Conservation (phyloP, 1,284 basidiomycete species). For the Malassezia caprae region DNA sequence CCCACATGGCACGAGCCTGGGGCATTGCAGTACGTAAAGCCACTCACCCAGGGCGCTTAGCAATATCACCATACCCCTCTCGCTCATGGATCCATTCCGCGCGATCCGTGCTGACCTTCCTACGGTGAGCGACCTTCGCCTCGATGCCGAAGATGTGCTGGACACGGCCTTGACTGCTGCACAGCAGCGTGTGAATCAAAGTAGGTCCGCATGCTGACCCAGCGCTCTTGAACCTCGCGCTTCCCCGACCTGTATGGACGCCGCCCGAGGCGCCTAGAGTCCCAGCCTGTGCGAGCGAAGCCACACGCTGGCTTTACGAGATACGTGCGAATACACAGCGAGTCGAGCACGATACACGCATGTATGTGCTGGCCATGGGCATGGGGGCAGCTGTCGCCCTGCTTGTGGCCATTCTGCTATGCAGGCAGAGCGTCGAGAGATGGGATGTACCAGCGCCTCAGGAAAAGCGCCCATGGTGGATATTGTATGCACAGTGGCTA, state of each 20-base stretch:
- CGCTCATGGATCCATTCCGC: slow-evolving; percentile 7
- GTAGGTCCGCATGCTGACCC: background rate
- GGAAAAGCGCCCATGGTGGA: background rate
- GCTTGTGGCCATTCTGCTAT: background rate
- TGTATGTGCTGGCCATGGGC: background rate
- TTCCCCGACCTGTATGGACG: background rate
- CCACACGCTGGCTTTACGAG: background rate
- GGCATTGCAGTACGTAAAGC: slow-evolving; percentile 4
- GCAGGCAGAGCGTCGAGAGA: background rate
- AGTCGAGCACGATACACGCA: background rate
- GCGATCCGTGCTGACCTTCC: slow-evolving; percentile 1
- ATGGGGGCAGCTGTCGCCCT: background rate
- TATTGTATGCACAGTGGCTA: background rate
- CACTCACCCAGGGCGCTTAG: background rate
- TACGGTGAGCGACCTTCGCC: slow-evolving; percentile 7
- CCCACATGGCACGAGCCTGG: slow-evolving; percentile 4
- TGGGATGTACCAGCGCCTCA: background rate
- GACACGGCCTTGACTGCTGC: background rate
- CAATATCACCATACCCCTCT: slow-evolving; percentile 13
- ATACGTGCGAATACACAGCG: background rate
- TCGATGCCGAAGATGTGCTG: slow-evolving; percentile 1
- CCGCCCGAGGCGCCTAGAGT: background rate
- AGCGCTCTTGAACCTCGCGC: background rate
- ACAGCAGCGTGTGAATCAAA: background rate
- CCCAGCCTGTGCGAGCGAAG: background rate